A percentile compares a stretch with the other conserved stretches of the same genome.
Evolutionary conservation across 2,329 filamentous ascomycete species (phyloP).

Genomic region (Cercospora sp.): DNA sequence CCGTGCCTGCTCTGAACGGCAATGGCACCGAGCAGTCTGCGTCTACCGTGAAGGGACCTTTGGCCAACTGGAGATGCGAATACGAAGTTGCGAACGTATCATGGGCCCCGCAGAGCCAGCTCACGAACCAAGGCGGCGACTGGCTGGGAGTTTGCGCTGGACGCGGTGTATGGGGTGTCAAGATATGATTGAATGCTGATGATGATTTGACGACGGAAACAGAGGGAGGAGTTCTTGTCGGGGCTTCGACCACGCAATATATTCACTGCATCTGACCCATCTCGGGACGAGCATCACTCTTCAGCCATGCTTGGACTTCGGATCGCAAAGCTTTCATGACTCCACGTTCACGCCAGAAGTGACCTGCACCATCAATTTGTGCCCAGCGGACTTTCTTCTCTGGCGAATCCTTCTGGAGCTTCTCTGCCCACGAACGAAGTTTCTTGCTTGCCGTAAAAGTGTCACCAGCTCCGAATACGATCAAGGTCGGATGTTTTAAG

Average conservation of each 20-base stretch:
- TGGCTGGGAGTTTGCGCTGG: constrained; percentile 84
- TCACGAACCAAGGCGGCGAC: constrained; percentile 70
- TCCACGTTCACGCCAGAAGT: constrained; percentile 52
- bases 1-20: constrained; percentile 36
- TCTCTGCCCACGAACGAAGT: constrained; percentile 65
- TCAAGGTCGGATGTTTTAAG: constrained; percentile 60
- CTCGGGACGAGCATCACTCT: not conserved
- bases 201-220: not conserved
- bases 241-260: not conserved
- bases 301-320: constrained; percentile 32
- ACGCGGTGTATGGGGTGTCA: constrained; percentile 77
- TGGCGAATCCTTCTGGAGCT: constrained; percentile 45
- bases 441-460: constrained; percentile 67
- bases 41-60: constrained; percentile 62
- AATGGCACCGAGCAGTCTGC: constrained; percentile 34
- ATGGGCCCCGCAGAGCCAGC: constrained; percentile 73
- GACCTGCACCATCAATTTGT: constrained; percentile 53
- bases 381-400: constrained; percentile 42
- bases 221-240: not conserved
- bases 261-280: not conserved
- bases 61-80: constrained; percentile 80
- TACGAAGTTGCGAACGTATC: constrained; percentile 84
- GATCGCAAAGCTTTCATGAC: constrained; percentile 35
- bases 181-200: constrained; percentile 42
- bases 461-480: constrained; percentile 74